These are phyloP conservation scores for Leccinum insigne DNA, from an alignment of 1,284 basidiomycete genomes.

Conservation along the genomic window DNA sequence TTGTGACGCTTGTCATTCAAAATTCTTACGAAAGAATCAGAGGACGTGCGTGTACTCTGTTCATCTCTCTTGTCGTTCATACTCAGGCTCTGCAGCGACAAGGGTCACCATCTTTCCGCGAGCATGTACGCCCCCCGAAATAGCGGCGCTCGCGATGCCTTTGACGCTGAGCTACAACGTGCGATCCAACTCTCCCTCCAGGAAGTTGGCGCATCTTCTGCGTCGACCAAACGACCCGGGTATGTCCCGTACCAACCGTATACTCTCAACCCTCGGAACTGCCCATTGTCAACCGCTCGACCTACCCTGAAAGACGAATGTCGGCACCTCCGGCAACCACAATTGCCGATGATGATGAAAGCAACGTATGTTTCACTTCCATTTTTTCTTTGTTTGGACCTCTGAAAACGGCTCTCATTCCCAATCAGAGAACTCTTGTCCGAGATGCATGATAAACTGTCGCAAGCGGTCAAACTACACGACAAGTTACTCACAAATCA, in stretches of 20 bases:
- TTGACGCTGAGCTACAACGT: constrained; percentile 89
- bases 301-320: constrained; percentile 39
- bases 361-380: constrained; percentile 61
- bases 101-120: constrained; percentile 50
- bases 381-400: background rate
- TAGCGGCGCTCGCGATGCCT: constrained; percentile 60
- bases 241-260: constrained; percentile 63
- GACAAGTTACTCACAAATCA: constrained; percentile 88
- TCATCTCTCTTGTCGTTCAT: constrained; percentile 1
- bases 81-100: constrained; percentile 34
- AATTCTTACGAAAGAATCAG: constrained; percentile 64
- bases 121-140: constrained; percentile 51
- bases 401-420: no score
- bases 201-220: constrained; percentile 58
- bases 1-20: constrained; percentile 88
- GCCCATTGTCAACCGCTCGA: constrained; percentile 60
- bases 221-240: constrained; percentile 53
- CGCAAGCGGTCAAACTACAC: constrained; percentile 80
- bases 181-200: constrained; percentile 93
- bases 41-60: constrained; percentile 38
- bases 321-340: constrained; percentile 28
- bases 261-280: constrained; percentile 73
- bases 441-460: no score
- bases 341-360: constrained; percentile 75
- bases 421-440: no score